Base-by-base conservation (phyloP, 108 stramenopile species). In the Conticribra guillardii region DNA sequence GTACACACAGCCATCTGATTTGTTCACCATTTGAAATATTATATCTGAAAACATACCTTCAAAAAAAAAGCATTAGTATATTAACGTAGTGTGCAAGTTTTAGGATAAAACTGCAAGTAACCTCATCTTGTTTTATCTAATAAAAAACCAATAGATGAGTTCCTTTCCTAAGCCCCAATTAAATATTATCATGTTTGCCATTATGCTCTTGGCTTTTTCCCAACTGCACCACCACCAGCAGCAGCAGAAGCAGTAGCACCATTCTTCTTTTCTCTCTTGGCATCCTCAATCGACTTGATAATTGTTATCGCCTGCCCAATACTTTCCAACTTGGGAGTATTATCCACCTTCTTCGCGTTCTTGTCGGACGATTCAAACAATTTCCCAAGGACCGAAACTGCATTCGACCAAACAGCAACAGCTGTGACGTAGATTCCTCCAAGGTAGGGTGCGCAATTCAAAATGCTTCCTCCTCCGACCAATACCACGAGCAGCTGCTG, bases 391-490 rank as follows among this genome's bases (percentile, higher is more conserved):
- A 69, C 56, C 33, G 47, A 52, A 30, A 82, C 81, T 3, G 76
- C 76, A 54, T 71, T 67, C 19, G 75, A 76, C 81, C 81, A 82
- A 37, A 82, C 26, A 30, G 32, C 63, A 52, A 82, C 49, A 2
- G 76, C 64, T 15, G 57, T 22, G 0, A 73, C 50, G 54, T 82
- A 82, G 18, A 71, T 51, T n/a, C 31, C 75, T 24, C 76, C 75
- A 34, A 82, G 54, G 46, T 73, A 76, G 15, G 81, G 75, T 17
- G 54, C 71, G 48, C 73, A 82, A 50, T 82, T 68, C 57, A 82
- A 52, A 27, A 82, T 82, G 49, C 79, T 80, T 32, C 79, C 71
- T 22, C 79, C 74, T 1, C 81, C 81, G 5, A 68, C 61, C 30
- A 75, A 52, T 8, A 82, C 48, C 4, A 82, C 73, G 7, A 82